These are phyloP conservation scores for Russula ochroleuca DNA, from an alignment of 768 basidiomycete species.

Conservation along the genomic window DNA sequence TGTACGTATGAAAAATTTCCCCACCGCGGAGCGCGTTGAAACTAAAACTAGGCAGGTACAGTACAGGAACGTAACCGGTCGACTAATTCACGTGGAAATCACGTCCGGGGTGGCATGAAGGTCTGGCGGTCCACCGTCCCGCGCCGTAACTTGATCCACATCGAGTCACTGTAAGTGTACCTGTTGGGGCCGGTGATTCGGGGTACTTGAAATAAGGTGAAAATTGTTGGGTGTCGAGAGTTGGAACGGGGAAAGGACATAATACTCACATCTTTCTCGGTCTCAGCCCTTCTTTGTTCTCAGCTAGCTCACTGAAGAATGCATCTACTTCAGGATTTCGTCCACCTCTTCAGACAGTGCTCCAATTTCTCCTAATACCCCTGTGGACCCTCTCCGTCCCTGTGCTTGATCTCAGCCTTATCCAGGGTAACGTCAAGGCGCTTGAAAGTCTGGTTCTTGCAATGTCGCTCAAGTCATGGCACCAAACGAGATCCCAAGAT, in stretches of 20 bases:
- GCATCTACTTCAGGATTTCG: too few relatives aligned
- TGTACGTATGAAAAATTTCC: neutral
- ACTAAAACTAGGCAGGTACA: neutral
- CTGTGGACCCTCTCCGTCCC: neutral
- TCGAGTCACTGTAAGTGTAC: neutral
- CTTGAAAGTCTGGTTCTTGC: neutral
- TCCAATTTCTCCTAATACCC: neutral
- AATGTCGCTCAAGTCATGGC: neutral
- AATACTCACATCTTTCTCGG: too few relatives aligned
- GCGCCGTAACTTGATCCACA: conserved; percentile 44
- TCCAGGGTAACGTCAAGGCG: neutral
- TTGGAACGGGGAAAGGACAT: too few relatives aligned
- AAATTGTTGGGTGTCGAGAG: conserved; percentile 39
- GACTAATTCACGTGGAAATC: conserved; percentile 1
- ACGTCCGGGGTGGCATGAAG: neutral
- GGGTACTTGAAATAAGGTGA: neutral
- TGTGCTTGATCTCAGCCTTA: neutral
- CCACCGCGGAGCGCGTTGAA: neutral
- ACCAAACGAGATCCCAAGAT: neutral
- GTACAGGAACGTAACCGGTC: neutral
- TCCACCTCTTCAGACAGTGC: too few relatives aligned
- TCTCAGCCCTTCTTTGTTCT: too few relatives aligned
- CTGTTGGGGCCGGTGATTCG: conserved; percentile 45
- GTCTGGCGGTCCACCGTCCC: neutral
- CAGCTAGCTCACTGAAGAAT: too few relatives aligned